Conservation (phyloP, 2,329 filamentous ascomycete genomes). For the Fonsecaea erecta region DNA sequence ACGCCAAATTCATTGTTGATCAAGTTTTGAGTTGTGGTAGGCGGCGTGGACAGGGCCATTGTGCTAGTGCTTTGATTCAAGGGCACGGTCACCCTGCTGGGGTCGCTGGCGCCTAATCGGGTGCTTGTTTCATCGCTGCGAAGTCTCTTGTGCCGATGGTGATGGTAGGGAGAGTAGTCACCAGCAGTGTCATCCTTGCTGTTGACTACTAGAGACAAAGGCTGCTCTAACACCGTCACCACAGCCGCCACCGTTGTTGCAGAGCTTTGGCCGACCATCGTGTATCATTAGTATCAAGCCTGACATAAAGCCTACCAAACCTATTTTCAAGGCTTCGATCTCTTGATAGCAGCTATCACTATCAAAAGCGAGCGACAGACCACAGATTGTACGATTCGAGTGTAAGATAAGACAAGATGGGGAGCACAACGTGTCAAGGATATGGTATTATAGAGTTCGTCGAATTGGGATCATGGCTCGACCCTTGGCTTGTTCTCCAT, state of each 20-base stretch:
- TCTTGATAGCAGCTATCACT: not conserved
- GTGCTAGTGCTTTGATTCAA: not conserved
- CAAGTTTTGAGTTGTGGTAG: slow-evolving; percentile 18
- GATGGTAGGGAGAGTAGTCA: not conserved
- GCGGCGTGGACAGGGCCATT: not conserved
- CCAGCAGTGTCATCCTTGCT: slow-evolving; percentile 3
- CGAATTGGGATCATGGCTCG: not conserved
- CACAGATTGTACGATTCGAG: not conserved
- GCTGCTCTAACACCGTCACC: slow-evolving; percentile 7
- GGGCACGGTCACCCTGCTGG: slow-evolving; percentile 5
- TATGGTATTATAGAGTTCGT: not conserved
- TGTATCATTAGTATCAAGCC: not conserved
- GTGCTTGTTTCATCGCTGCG: slow-evolving; percentile 6
- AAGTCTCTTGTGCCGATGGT: slow-evolving; percentile 8
- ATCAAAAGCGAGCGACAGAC: not conserved
- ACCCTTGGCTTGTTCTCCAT: not conserved
- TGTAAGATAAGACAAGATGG: slow-evolving; percentile 12
- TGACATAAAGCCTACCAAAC: not conserved
- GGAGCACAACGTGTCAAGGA: not conserved
- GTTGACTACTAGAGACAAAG: not conserved
- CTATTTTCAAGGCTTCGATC: not conserved
- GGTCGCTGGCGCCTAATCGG: slow-evolving; percentile 2
- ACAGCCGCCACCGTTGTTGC: not conserved
- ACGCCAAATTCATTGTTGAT: slow-evolving; percentile 35
- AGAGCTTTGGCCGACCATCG: not conserved